phyloP scores from a whole-genome alignment of 2,329 filamentous ascomycete genomes.

The Ceratocystis alfenasii region DNA sequence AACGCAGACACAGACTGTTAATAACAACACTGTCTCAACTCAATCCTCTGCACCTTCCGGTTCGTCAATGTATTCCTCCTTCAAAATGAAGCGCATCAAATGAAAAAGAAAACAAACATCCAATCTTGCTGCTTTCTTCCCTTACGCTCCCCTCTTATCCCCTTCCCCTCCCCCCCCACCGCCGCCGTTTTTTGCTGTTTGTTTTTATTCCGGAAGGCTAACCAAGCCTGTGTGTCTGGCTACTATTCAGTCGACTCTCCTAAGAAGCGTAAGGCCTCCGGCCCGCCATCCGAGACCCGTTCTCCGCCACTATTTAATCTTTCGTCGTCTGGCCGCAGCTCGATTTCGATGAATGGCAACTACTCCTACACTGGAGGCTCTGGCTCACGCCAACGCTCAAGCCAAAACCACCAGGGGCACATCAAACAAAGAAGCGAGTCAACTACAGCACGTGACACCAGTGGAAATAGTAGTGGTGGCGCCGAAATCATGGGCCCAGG shows the following conservation, averaged over 20 bases:
- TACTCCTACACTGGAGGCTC: constrained; percentile 34
- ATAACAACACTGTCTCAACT: constrained; percentile 35
- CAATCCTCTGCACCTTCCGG: constrained; percentile 64
- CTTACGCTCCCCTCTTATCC: background rate
- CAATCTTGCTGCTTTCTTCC: background rate
- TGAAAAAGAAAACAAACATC: constrained; percentile 12
- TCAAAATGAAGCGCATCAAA: constrained; percentile 31
- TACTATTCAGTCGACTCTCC: constrained; percentile 57
- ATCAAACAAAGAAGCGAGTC: constrained; percentile 9
- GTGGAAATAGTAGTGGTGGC: background rate
- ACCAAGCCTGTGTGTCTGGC: constrained; percentile 26
- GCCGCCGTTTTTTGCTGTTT: background rate
- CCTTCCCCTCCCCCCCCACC: background rate
- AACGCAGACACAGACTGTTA: constrained; percentile 27
- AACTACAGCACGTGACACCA: background rate
- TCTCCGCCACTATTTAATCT: constrained; percentile 19
- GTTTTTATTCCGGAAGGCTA: constrained; percentile 28
- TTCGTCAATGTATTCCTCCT: constrained; percentile 38
- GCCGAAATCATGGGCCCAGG: constrained; percentile 8
- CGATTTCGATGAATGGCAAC: constrained; percentile 27
- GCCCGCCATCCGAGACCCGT: constrained; percentile 37
- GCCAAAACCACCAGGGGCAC: constrained; percentile 50
- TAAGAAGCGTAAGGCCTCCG: constrained; percentile 69
- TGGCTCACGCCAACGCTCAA: constrained; percentile 42
- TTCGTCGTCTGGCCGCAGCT: constrained; percentile 4